These are phyloP conservation scores for Dendrobium nobile DNA, from an alignment of 106 monocot genomes.

Conservation along the genomic window DNA sequence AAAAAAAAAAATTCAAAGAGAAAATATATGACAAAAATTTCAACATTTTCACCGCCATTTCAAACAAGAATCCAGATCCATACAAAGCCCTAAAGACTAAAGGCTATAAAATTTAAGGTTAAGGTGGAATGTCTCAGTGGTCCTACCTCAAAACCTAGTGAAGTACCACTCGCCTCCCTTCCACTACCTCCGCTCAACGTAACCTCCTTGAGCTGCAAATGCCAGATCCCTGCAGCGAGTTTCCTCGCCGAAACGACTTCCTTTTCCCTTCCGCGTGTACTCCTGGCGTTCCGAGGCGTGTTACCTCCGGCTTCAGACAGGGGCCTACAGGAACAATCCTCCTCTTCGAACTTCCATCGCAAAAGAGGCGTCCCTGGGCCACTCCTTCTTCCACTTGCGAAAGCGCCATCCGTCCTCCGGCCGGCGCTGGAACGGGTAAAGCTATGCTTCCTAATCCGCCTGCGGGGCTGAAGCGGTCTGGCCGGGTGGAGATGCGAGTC, in stretches of 20 bases:
- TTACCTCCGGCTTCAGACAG: background rate
- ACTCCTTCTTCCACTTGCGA: conserved; percentile 27
- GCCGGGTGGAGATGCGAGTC: background rate
- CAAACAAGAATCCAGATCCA: background rate
- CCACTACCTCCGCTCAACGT: background rate
- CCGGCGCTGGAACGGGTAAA: background rate
- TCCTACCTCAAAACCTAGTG: background rate
- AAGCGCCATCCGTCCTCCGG: background rate
- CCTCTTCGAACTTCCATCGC: conserved; percentile 60
- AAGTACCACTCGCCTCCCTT: background rate
- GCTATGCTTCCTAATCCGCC: background rate
- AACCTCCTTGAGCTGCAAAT: conserved; percentile 9
- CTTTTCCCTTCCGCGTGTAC: background rate
- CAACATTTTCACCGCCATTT: background rate
- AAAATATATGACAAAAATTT: background rate
- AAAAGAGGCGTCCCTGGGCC: conserved; percentile 63
- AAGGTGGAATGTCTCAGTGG: background rate
- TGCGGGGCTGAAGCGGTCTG: conserved; percentile 3
- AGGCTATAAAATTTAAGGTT: background rate
- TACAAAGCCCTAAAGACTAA: background rate
- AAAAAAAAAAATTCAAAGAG: background rate
- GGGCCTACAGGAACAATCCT: background rate
- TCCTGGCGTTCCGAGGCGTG: background rate
- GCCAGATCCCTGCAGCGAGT: conserved; percentile 84
- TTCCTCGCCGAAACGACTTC: conserved; percentile 55